These are phyloP conservation scores for Fonsecaea nubica DNA, from an alignment of 2,329 filamentous ascomycete genomes.

Conservation along the genomic window DNA sequence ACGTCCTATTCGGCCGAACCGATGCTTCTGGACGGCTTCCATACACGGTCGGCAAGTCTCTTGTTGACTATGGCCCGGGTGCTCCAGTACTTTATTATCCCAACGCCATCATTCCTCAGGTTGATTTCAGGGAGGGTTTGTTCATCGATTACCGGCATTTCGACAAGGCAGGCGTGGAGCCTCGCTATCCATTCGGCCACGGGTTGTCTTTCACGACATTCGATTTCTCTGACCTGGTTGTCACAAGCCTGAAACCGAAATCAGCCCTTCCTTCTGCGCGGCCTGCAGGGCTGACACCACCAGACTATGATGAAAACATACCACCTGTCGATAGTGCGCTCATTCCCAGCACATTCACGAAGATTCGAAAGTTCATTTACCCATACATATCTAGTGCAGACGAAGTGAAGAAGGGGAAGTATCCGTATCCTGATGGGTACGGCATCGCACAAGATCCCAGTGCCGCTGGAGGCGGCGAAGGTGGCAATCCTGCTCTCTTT, in stretches of 20 bases:
- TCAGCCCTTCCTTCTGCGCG: conserved; percentile 54
- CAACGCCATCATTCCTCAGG: conserved; percentile 75
- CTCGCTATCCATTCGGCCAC: conserved; percentile 85
- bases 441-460: conserved; percentile 59
- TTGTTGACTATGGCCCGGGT: conserved; percentile 77
- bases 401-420: conserved; percentile 53
- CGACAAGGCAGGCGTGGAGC: conserved; percentile 74
- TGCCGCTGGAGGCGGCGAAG: conserved; percentile 71
- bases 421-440: conserved; percentile 64
- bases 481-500: conserved; percentile 72
- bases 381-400: conserved; percentile 67
- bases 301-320: conserved; percentile 61
- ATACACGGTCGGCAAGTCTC: conserved; percentile 79
- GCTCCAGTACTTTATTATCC: conserved; percentile 73
- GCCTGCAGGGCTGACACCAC: conserved; percentile 54
- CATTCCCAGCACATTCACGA: conserved; percentile 67
- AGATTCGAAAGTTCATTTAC: conserved; percentile 73
- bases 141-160: conserved; percentile 92
- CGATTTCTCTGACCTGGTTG: conserved; percentile 61
- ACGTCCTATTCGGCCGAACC: conserved; percentile 78
- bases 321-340: conserved; percentile 64
- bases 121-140: conserved; percentile 81
- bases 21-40: conserved; percentile 84
- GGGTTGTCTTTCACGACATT: conserved; percentile 84
- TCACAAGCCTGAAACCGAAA: conserved; percentile 59